Percentiles rank a stretch among this genome's conserved stretches.
These are phyloP conservation scores for Osmanthus fragrans DNA, from an alignment of 257 asterid genomes.

Conservation along the genomic window DNA sequence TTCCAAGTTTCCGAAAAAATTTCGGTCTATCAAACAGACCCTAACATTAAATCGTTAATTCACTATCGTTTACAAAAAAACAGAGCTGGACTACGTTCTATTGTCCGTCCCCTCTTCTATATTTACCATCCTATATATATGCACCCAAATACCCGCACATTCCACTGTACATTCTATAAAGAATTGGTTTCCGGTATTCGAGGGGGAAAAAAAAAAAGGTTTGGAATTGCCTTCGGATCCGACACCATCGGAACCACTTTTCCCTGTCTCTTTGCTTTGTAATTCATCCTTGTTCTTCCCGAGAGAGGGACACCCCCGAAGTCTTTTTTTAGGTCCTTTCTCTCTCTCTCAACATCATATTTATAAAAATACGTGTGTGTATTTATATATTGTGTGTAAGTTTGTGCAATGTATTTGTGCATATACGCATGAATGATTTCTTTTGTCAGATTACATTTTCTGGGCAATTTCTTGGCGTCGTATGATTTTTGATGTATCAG, in stretches of 20 bases:
- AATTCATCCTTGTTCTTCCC: background rate
- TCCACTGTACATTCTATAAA: background rate
- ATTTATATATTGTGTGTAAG: background rate
- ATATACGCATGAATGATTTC: background rate
- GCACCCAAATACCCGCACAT: background rate
- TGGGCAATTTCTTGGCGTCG: background rate
- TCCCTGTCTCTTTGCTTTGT: slow-evolving; percentile 22
- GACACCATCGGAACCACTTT: slow-evolving; percentile 49
- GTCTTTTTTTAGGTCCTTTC: slow-evolving; percentile 37
- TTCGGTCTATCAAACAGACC: too few relatives aligned
- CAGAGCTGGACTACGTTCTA: too few relatives aligned
- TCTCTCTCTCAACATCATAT: slow-evolving; percentile 15
- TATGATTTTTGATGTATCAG: background rate
- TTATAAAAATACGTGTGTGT: slow-evolving; percentile 13
- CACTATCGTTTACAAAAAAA: too few relatives aligned
- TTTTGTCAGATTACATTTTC: background rate
- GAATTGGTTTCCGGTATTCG: slow-evolving; percentile 15
- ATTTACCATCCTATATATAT: slow-evolving; percentile 11
- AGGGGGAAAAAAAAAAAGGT: slow-evolving; percentile 9
- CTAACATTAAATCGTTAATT: too few relatives aligned
- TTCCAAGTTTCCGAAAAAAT: too few relatives aligned
- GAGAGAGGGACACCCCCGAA: slow-evolving; percentile 14
- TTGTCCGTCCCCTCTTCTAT: slow-evolving; percentile 4
- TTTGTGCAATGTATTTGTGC: slow-evolving; percentile 19
- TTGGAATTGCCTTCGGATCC: slow-evolving; percentile 38